Evolutionary conservation across 1,284 basidiomycete species (phyloP).

Genomic region (Apiotrichum sp.): DNA sequence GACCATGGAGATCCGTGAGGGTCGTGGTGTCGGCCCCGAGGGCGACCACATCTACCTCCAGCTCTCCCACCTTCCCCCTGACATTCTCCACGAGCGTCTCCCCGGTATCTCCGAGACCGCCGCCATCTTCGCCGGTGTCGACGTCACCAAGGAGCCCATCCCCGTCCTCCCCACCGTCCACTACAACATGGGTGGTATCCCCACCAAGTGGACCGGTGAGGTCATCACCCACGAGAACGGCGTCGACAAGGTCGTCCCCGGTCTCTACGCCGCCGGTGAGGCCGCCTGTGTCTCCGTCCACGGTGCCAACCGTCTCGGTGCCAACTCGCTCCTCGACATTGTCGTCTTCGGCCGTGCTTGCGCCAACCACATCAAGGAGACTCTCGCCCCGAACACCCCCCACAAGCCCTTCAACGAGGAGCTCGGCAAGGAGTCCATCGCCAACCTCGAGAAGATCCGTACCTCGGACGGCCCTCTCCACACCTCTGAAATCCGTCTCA

Average conservation of each 20-base stretch:
- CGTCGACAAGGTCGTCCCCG: conserved; percentile 91
- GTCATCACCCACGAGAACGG: conserved; percentile 85
- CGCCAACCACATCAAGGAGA: conserved; percentile 96
- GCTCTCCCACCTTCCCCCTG: conserved; percentile 92
- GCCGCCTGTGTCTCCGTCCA: conserved; percentile 99
- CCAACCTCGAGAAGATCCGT: conserved; percentile 84
- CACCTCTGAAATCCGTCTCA: conserved; percentile 83
- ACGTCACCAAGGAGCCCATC: conserved; percentile 99
- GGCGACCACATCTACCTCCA: conserved; percentile 98
- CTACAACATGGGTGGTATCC: conserved; percentile 99
- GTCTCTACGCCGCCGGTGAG: conserved; percentile 97
- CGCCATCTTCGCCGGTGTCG: conserved; percentile 97
- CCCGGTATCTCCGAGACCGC: conserved; percentile 99
- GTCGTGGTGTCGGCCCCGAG: conserved; percentile 96
- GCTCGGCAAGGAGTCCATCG: conserved; percentile 78
- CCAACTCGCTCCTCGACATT: conserved; percentile 97
- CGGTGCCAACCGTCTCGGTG: conserved; percentile 98
- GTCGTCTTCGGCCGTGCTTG: conserved; percentile 99
- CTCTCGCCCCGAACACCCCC: conserved; percentile 77
- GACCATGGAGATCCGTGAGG: conserved; percentile 98
- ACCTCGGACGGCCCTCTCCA: conserved; percentile 73
- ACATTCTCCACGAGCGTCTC: conserved; percentile 92
- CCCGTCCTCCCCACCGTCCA: conserved; percentile 94
- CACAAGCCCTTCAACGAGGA: conserved; percentile 86
- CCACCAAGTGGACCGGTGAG: conserved; percentile 97